phyloP scores from a whole-genome alignment of 2,329 filamentous ascomycete genomes.

The Phialophora tarda region DNA sequence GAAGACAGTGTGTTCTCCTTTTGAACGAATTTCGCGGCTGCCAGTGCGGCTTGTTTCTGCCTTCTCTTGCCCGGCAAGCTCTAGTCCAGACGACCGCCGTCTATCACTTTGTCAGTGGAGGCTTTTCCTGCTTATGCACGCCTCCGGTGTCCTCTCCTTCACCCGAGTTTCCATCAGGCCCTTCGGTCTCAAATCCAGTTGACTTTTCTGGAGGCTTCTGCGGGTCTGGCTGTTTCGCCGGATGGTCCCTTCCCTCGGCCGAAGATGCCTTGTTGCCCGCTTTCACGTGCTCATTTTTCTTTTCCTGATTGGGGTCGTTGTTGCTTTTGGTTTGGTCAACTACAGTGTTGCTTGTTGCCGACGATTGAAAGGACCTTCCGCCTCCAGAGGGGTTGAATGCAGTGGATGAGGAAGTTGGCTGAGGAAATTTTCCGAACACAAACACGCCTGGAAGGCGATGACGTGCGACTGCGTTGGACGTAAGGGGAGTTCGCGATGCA shows the following conservation, averaged over 20 bases:
- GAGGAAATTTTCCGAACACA: not conserved
- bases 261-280: not conserved
- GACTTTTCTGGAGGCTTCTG: not conserved
- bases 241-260: not conserved
- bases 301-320: not conserved
- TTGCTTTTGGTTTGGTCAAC: not conserved
- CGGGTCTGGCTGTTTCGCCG: not conserved
- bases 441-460: not conserved
- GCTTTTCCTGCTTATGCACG: not conserved
- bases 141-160: not conserved
- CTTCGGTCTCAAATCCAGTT: not conserved
- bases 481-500: not conserved
- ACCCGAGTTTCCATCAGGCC: not conserved
- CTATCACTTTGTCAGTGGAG: not conserved
- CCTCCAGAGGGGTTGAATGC: not conserved
- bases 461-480: not conserved
- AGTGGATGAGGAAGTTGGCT: no score
- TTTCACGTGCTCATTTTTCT: not conserved
- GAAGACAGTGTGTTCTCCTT: not conserved
- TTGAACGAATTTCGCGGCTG: not conserved
- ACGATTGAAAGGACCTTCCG: not conserved
- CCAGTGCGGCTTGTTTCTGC: not conserved
- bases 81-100: not conserved
- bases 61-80: not conserved
- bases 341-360: not conserved